A percentile compares a stretch with the other conserved stretches of the same genome.
phyloP scores from a whole-genome alignment of 2,329 filamentous ascomycete genomes.

The Fusarium sp. region DNA sequence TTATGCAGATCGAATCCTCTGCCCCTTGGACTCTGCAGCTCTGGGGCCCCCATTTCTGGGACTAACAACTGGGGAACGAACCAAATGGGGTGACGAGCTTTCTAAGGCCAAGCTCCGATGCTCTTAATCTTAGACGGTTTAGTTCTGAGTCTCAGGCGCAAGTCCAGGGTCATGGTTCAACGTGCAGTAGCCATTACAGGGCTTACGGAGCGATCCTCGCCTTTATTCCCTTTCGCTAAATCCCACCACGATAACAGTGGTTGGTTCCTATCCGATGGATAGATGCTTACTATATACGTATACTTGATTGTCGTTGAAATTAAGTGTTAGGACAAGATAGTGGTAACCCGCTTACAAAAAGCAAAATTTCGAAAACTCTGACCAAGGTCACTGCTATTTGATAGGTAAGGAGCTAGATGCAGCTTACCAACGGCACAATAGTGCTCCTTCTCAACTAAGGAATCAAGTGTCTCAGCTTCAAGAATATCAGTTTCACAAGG shows the following conservation, averaged over 20 bases:
- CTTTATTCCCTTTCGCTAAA: conserved; percentile 29
- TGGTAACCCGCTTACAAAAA: conserved; percentile 14
- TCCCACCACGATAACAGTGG: conserved; percentile 8
- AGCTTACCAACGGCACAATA: conserved; percentile 1
- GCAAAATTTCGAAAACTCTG: neutral
- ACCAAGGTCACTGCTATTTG: neutral
- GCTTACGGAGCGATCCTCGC: conserved; percentile 2
- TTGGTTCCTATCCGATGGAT: neutral
- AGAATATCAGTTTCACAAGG: conserved; percentile 34
- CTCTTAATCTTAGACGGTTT: conserved; percentile 32
- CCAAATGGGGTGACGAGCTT: conserved; percentile 33
- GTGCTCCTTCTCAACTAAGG: neutral
- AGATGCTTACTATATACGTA: neutral
- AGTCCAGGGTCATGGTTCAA: conserved; percentile 27
- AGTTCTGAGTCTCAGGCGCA: conserved; percentile 17
- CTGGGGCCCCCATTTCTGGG: conserved; percentile 17
- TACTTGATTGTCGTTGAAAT: conserved; percentile 18
- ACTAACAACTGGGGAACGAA: conserved; percentile 28
- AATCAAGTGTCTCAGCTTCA: conserved; percentile 8
- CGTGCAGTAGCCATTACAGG: neutral
- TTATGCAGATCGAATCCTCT: conserved; percentile 15
- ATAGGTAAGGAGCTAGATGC: neutral
- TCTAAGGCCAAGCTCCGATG: conserved; percentile 26
- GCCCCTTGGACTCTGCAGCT: conserved; percentile 14
- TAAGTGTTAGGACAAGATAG: conserved; percentile 12